phyloP scores from a whole-genome alignment of 2,329 filamentous ascomycete species.

The Pseudogymnoascus sp. region DNA sequence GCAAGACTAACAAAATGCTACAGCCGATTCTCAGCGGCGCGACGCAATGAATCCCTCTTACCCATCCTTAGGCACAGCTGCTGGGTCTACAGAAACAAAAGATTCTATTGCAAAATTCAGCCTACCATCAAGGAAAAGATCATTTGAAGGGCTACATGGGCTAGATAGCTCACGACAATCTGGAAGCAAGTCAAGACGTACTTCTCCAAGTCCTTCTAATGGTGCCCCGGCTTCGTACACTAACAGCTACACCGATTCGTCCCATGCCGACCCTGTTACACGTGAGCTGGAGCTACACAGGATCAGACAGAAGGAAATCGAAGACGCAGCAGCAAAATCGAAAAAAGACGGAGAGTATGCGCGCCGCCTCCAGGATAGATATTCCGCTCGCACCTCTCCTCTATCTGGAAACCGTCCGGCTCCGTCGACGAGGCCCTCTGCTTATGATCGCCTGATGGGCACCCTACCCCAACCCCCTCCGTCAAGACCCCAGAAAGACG shows the following conservation, averaged over 20 bases:
- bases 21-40: neutral
- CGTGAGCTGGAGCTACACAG: slow-evolving; percentile 1
- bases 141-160: neutral
- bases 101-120: neutral
- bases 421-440: slow-evolving; percentile 17
- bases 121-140: neutral
- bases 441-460: slow-evolving; percentile 24
- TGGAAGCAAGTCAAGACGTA: slow-evolving; percentile 25
- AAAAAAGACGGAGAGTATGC: slow-evolving; percentile 30
- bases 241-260: slow-evolving; percentile 12
- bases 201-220: slow-evolving; percentile 24
- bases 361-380: slow-evolving; percentile 20
- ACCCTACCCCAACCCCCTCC: slow-evolving; percentile 10
- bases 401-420: neutral
- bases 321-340: slow-evolving; percentile 31
- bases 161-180: neutral
- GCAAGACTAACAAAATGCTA: neutral
- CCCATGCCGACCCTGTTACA: neutral
- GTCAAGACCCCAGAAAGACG: slow-evolving; percentile 8
- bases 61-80: neutral
- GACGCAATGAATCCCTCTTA: slow-evolving; percentile 1
- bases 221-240: slow-evolving; percentile 19
- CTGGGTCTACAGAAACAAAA: neutral
- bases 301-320: slow-evolving; percentile 27
- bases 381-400: neutral